Percentiles rank a stretch among this genome's conserved stretches.
phyloP scores from a whole-genome alignment of 345 rosid genomes.

The Cardamine resedifolia region DNA sequence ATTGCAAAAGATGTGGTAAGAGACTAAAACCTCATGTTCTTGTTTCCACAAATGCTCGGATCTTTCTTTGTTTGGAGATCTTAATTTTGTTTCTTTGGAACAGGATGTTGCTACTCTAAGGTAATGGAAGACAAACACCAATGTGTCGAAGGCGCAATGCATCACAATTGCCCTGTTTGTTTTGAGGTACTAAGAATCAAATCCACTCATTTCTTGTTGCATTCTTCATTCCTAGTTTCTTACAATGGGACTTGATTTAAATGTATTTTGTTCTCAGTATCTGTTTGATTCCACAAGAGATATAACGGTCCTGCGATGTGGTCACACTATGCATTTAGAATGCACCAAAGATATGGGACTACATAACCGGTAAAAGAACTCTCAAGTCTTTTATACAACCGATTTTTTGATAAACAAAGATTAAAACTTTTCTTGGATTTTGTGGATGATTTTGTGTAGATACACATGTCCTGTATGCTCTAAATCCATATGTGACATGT shows the following conservation, averaged over 20 bases:
- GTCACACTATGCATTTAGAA: conserved; percentile 78
- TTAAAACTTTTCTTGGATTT: not conserved
- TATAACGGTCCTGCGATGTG: conserved; percentile 62
- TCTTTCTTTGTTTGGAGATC: not conserved
- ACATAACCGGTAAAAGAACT: conserved; percentile 50
- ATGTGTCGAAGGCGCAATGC: conserved; percentile 74
- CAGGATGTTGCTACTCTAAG: conserved; percentile 66
- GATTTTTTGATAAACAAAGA: not conserved
- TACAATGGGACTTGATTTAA: not conserved
- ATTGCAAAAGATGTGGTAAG: conserved; percentile 59
- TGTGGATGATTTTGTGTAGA: conserved; percentile 43
- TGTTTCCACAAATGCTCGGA: not conserved
- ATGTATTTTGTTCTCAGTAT: conserved; percentile 44
- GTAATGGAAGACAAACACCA: conserved; percentile 52
- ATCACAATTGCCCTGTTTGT: conserved; percentile 69
- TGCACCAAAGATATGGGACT: conserved; percentile 67
- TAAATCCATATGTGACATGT: conserved; percentile 76
- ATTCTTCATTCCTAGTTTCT: not conserved
- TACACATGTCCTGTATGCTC: conserved; percentile 89
- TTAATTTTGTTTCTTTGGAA: not conserved
- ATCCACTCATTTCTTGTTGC: not conserved
- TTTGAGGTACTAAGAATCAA: conserved; percentile 46
- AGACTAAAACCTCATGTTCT: not conserved
- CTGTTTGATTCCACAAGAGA: conserved; percentile 70
- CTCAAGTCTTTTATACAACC: not conserved